Conservation (phyloP, 2,329 filamentous ascomycete species). For the Daldinia eschscholtzii region DNA sequence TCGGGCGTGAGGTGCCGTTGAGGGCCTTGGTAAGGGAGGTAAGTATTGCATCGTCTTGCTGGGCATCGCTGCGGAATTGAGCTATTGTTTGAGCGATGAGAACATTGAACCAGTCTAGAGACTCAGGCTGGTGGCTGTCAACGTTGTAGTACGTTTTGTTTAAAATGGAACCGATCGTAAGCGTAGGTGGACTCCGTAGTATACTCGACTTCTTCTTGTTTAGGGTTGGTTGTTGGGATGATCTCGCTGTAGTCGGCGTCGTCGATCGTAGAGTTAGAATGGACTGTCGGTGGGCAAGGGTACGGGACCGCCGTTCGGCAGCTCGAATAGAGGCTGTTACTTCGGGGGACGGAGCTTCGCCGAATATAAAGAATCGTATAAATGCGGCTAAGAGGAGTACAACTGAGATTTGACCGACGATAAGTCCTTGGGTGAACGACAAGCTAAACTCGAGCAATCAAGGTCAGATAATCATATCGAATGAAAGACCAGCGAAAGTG, state of each 20-base stretch:
- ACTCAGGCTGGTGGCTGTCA: conserved; percentile 94
- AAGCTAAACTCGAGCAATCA: conserved; percentile 63
- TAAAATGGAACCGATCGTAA: conserved; percentile 94
- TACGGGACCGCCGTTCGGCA: conserved; percentile 78
- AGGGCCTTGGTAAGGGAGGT: conserved; percentile 85
- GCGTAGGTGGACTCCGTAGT: conserved; percentile 76
- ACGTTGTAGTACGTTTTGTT: conserved; percentile 99
- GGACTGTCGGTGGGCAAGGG: conserved; percentile 81
- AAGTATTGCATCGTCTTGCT: conserved; percentile 90
- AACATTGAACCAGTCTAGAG: conserved; percentile 98
- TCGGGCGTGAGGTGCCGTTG: conserved; percentile 87
- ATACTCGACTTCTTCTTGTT: conserved; percentile 79
- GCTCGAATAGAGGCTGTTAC: conserved; percentile 81
- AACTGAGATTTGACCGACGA: conserved; percentile 93
- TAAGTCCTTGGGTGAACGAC: conserved; percentile 93
- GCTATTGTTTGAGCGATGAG: conserved; percentile 96
- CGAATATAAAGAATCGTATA: conserved; percentile 99
- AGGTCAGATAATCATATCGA: conserved; percentile 39
- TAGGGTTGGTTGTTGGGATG: conserved; percentile 59
- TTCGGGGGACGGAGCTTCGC: conserved; percentile 88
- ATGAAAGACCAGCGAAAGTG: conserved; percentile 23
- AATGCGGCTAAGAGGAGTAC: conserved; percentile 92
- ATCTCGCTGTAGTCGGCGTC: conserved; percentile 54
- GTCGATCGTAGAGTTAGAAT: conserved; percentile 69
- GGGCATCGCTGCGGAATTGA: conserved; percentile 91